Evolutionary conservation across 1,284 basidiomycete genomes (phyloP), one percentile per base, ranked within the genome.

Genomic region (Leccinum proximum): DNA sequence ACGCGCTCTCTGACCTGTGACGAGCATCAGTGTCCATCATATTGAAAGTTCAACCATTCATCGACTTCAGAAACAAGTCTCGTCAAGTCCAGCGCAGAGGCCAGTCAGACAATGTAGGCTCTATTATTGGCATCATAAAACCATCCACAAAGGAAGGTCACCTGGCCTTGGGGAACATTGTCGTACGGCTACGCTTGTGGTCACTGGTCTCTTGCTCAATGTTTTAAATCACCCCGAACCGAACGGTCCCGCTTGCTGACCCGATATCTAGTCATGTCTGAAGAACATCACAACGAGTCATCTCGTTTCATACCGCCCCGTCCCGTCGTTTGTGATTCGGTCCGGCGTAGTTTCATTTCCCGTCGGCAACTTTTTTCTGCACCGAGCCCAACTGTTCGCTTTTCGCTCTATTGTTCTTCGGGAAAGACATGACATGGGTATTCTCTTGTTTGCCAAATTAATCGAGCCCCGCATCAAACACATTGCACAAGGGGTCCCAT

Each of bases 101-200:
- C 62, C 4, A 33, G 62, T 63, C 62, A 33, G 62, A 64, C 30
- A 11, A 65, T 65, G 48, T 63, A 63, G 62, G 63, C 62, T 63
- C 48, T 59, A 35, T 35, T 42, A 2, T 8, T 16, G 26, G 4
- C 62, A 63, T 63, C 62, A 65, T 42, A 16, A 9, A 16, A 0
- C 1, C 22, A 10, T 26, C 18, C 33, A 4, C 1, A 64, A 58
- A 35, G 26, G 33, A 65, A 8, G 3, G 11, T 63, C 37, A 63
- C 62, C 45, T 6, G 4, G 5, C 8, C 6, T 35, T 57, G 14
- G 5, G 16, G 6, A 40, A 18, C 50, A 26, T 53, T 13, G 10
- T 35, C 7, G 37, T n/a, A 37, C 5, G 56, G 56, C 26, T 3
- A 33, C 16, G 14, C 18, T 37, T 16, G 14, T 13, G 16, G 16